Base-by-base conservation (phyloP, 2,329 filamentous ascomycete species). In the Anthostomella pinea region DNA sequence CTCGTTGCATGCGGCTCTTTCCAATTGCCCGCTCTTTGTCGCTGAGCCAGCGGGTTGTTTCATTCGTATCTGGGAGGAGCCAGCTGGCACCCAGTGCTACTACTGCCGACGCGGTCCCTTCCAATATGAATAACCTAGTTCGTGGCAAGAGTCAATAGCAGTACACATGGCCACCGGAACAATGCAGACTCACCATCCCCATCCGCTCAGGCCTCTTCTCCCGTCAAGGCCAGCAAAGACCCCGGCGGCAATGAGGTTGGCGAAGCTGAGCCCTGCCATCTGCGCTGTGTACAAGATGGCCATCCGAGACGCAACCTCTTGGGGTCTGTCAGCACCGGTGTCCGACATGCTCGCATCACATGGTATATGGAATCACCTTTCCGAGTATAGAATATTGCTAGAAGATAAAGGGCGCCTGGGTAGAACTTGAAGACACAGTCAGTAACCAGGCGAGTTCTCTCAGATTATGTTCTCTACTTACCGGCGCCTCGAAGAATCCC, bases 351-450 rank as follows among this genome's bases (percentile, higher is more conserved):
- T 26, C 5, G 24, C 6, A 26, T 26, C n/a, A 26, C 15, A 6
- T 14, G 10, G 4, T 4, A 8, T 30, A 6, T 30, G 18, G 15
- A 27, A 37, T 38, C 2, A 51, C 47, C 45, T 47, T 67, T 65
- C 28, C 67, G 60, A 3, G 68, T 72, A 53, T 73, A 74, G 55
- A 68, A 74, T 25, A 69, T 64, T 2, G 65, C 66, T 4, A 74
- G 53, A 22, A 70, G 63, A 30, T 72, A 67, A 4, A 71, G 46
- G 0, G 64, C 64, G 5, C 64, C 63, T 0, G 64, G 63, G 13
- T 66, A 67, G 41, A 66, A 67, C 53, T 61, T 13, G 2, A 9
- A 15, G 10, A 10, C 13, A 14, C 6, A 4, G 8, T 23, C 9
- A 37, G 13, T 10, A 17, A 15, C 14, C 4, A 24, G 4, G 21